These are phyloP conservation scores for Termitomyces sp. DNA, from an alignment of 768 basidiomycete species.

Conservation along the genomic window DNA sequence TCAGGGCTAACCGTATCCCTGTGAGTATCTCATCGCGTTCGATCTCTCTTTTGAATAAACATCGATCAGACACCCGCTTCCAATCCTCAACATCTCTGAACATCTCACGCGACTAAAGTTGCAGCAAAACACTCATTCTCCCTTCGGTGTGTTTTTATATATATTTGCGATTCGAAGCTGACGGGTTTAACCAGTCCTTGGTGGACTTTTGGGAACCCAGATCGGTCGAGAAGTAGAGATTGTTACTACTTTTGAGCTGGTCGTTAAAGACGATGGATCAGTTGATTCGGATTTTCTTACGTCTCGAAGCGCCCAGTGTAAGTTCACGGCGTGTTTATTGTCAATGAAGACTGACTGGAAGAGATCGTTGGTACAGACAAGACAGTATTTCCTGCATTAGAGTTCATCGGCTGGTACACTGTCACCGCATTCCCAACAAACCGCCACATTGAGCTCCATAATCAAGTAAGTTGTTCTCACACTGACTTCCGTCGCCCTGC, in stretches of 20 bases:
- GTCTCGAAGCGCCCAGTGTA: slow-evolving; percentile 84
- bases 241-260: slow-evolving; percentile 93
- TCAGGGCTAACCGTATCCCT: slow-evolving; percentile 73
- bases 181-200: slow-evolving; percentile 55
- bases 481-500: background rate
- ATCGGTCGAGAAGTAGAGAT: slow-evolving; percentile 94
- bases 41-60: slow-evolving; percentile 7
- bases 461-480: slow-evolving; percentile 50
- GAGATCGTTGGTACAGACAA: slow-evolving; percentile 56
- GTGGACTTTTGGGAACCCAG: slow-evolving; percentile 91
- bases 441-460: slow-evolving; percentile 78
- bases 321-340: slow-evolving; percentile 7
- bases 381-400: slow-evolving; percentile 96
- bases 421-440: slow-evolving; percentile 69
- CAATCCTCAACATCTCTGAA: slow-evolving; percentile 95
- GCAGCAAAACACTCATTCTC: slow-evolving; percentile 52
- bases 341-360: background rate
- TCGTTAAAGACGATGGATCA: slow-evolving; percentile 47
- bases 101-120: slow-evolving; percentile 85
- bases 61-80: slow-evolving; percentile 79
- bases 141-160: slow-evolving; percentile 49
- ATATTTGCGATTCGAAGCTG: background rate
- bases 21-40: slow-evolving; percentile 33
- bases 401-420: slow-evolving; percentile 98
- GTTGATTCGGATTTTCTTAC: slow-evolving; percentile 82